Evolutionary conservation across 202 grass and related monocot species (phyloP).

Genomic region (Digitaria exilis): DNA sequence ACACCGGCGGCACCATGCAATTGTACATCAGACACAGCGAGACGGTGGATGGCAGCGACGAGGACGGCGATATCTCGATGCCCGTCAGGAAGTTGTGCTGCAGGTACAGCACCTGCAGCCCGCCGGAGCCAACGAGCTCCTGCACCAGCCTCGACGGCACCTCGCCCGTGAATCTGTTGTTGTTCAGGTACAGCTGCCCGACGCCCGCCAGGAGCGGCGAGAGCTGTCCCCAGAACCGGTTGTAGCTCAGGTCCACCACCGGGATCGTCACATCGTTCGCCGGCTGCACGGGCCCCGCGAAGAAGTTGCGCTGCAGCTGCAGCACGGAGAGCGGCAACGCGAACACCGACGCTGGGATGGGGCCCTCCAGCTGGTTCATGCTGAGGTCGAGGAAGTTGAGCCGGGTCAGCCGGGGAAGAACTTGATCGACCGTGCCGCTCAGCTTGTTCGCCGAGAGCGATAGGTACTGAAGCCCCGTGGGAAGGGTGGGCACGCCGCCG

Average conservation of each 20-base stretch:
- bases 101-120: conserved; percentile 86
- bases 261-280: conserved; percentile 62
- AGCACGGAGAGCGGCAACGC: conserved; percentile 64
- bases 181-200: conserved; percentile 85
- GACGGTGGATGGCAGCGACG: conserved; percentile 67
- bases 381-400: conserved; percentile 90
- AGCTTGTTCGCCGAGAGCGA: conserved; percentile 73
- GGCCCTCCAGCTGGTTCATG: conserved; percentile 79
- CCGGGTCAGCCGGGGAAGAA: conserved; percentile 56
- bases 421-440: conserved; percentile 55
- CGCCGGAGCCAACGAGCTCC: conserved; percentile 65
- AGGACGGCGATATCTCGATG: conserved; percentile 65
- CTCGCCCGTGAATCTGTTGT: conserved; percentile 91
- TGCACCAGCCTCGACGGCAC: conserved; percentile 77
- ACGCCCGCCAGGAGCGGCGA: conserved; percentile 76
- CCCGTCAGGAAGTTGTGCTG: conserved; percentile 97
- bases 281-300: conserved; percentile 60
- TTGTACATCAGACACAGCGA: conserved; percentile 97
- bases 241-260: conserved; percentile 89
- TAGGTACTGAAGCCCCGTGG: conserved; percentile 70
- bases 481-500: conserved; percentile 64
- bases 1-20: conserved; percentile 90
- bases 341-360: conserved; percentile 76
- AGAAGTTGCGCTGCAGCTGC: conserved; percentile 89
- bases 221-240: conserved; percentile 71